phyloP scores from a whole-genome alignment of 306 rosid species.

The Inga laurina region DNA sequence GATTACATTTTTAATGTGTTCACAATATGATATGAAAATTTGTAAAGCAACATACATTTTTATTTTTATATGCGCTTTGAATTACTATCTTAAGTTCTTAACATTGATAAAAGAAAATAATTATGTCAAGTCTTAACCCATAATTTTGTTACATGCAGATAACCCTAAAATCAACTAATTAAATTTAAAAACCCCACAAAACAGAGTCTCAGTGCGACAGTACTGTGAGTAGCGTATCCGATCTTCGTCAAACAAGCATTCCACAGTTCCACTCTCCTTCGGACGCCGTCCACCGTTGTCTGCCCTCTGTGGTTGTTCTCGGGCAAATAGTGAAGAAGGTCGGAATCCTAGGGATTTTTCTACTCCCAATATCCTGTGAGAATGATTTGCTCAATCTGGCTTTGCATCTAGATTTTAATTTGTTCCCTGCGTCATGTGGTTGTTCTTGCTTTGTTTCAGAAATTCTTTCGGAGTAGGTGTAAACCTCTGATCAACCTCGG shows the following conservation, averaged over 20 bases:
- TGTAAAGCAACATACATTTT: too few species aligned
- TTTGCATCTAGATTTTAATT: too few species aligned
- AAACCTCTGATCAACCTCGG: slow-evolving; percentile 17
- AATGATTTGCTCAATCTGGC: neutral
- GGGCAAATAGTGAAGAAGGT: neutral
- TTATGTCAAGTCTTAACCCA: too few species aligned
- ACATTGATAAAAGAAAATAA: too few species aligned
- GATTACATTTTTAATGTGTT: too few species aligned
- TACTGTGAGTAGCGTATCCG: neutral
- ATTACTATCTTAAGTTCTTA: too few species aligned
- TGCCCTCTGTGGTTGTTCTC: neutral
- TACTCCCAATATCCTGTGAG: neutral
- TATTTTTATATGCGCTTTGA: too few species aligned
- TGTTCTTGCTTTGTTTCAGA: neutral
- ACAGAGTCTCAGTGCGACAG: too few species aligned
- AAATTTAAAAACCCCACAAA: neutral
- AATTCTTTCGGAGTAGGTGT: neutral
- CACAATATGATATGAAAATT: too few species aligned
- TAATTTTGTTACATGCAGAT: too few species aligned
- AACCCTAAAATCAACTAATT: too few species aligned
- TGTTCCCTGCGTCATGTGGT: neutral
- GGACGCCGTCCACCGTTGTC: neutral
- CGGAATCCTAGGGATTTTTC: neutral
- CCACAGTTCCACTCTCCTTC: neutral
- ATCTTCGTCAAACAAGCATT: too few species aligned